Conservation (phyloP, 139 green algal species). For the Picochlorum sp. region DNA sequence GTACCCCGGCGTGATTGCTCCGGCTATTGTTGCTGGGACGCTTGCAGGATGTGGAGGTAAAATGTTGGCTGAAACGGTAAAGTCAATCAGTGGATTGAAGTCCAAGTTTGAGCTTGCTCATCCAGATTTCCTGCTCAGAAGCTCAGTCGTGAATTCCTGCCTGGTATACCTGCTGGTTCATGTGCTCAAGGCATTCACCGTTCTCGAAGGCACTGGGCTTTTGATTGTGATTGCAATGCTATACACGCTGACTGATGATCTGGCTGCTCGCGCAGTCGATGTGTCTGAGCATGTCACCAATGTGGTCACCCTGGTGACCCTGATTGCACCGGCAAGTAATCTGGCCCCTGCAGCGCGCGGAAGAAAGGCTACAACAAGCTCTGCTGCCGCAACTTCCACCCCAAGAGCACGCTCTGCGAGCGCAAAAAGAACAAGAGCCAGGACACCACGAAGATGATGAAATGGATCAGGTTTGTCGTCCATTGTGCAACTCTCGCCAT, state of each 20-base stretch:
- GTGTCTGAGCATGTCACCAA: conserved; percentile 1
- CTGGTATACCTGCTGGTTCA: conserved; percentile 2
- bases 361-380: not conserved
- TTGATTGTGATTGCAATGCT: not conserved
- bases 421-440: too few relatives aligned
- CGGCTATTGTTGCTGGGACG: conserved; percentile 3
- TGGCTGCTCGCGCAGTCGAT: not conserved
- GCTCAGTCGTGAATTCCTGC: not conserved
- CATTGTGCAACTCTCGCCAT: too few relatives aligned
- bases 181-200: not conserved
- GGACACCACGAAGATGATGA: too few relatives aligned
- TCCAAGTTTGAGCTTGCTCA: conserved; percentile 5
- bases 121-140: not conserved
- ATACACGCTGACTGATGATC: conserved; percentile 3
- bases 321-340: conserved; percentile 1
- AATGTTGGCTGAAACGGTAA: conserved; percentile 1
- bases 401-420: not conserved
- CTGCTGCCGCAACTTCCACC: not conserved
- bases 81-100: not conserved
- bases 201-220: conserved; percentile 1
- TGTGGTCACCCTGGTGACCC: conserved; percentile 5
- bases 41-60: conserved; percentile 10
- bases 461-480: too few relatives aligned
- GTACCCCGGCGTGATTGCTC: conserved; percentile 7
- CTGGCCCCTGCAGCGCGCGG: not conserved